A percentile compares a stretch with the other conserved stretches of the same genome.
Conservation (phyloP, 2,329 filamentous ascomycete genomes). For the Aspergillus sp. region DNA sequence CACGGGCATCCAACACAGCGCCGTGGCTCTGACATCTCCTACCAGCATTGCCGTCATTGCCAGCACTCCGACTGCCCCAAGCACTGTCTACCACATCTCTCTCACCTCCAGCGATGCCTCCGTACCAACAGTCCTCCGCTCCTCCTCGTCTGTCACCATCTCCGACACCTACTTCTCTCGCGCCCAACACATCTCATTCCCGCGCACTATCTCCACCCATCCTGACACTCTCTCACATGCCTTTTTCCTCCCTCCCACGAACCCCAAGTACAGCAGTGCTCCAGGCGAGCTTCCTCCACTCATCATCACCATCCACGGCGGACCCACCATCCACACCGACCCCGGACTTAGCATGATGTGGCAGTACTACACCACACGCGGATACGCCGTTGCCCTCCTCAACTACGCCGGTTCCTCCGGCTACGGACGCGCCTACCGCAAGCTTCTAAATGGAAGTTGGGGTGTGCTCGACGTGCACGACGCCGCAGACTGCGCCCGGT, state of each 20-base stretch:
- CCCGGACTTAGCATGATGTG: constrained; percentile 48
- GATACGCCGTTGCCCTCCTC: constrained; percentile 54
- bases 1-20: constrained; percentile 15
- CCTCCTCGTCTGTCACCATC: neutral
- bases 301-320: constrained; percentile 55
- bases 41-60: constrained; percentile 24
- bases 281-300: constrained; percentile 47
- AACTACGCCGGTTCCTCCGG: constrained; percentile 58
- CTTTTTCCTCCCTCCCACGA: constrained; percentile 52
- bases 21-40: constrained; percentile 19
- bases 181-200: constrained; percentile 3
- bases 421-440: constrained; percentile 54
- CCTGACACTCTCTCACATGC: neutral
- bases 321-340: constrained; percentile 49
- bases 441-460: constrained; percentile 53
- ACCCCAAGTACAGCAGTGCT: constrained; percentile 47
- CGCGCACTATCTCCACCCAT: neutral
- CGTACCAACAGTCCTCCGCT: neutral
- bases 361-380: constrained; percentile 58
- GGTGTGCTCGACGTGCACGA: constrained; percentile 56
- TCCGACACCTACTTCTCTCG: neutral
- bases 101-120: neutral
- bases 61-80: constrained; percentile 21
- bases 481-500: constrained; percentile 49
- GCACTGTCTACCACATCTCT: constrained; percentile 22